These are phyloP conservation scores for Torulaspora gathmanii DNA, from an alignment of 805 yeast genomes.

Conservation along the genomic window DNA sequence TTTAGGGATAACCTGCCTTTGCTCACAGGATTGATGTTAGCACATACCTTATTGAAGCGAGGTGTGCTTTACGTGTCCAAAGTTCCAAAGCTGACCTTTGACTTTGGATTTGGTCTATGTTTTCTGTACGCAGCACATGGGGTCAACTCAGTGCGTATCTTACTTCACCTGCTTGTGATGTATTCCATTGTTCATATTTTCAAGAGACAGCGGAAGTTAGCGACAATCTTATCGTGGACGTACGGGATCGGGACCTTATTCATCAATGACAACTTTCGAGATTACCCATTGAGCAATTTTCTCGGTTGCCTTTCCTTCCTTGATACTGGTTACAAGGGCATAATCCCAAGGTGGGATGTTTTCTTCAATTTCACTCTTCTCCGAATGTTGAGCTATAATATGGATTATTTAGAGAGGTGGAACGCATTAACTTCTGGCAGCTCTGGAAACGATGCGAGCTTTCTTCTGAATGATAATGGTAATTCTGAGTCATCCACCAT, in stretches of 20 bases:
- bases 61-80: constrained; percentile 21
- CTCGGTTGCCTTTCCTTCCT: constrained; percentile 43
- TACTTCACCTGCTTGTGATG: constrained; percentile 52
- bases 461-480: constrained; percentile 15
- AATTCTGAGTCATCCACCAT: constrained; percentile 13
- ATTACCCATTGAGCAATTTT: constrained; percentile 46
- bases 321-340: constrained; percentile 64
- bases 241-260: constrained; percentile 78
- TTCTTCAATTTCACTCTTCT: constrained; percentile 85
- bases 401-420: constrained; percentile 60
- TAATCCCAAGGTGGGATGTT: constrained; percentile 92
- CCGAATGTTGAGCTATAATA: constrained; percentile 74
- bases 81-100: constrained; percentile 55
- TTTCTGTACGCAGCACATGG: constrained; percentile 80
- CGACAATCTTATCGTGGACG: constrained; percentile 55
- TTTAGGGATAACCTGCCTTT: constrained; percentile 76
- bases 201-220: constrained; percentile 34
- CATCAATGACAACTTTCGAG: constrained; percentile 64
- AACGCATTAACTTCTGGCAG: constrained; percentile 18
- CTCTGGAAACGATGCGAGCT: constrained; percentile 18
- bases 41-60: constrained; percentile 53
- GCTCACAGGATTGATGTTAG: constrained; percentile 48
- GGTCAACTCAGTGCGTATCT: constrained; percentile 56
- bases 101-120: constrained; percentile 62
- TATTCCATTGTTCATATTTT: constrained; percentile 35